A percentile compares a stretch with the other conserved stretches of the same genome.
phyloP scores from a whole-genome alignment of 2,329 filamentous ascomycete genomes.

The Drechmeria coniospora region DNA sequence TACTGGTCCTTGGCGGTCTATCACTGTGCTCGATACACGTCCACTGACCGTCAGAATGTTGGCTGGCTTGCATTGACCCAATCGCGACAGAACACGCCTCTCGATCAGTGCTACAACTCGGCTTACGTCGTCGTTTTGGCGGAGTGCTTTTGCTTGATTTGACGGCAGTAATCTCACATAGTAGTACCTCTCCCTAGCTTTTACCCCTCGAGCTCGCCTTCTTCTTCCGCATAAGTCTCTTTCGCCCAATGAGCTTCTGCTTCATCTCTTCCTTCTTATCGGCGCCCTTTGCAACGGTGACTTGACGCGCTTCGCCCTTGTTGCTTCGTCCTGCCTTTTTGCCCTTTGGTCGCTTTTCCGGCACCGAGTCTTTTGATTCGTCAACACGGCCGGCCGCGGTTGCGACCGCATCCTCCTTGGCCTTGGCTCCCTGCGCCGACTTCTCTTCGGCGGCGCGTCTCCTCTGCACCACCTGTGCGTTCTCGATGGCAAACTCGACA shows the following conservation, averaged over 20 bases:
- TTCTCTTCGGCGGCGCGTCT: constrained; percentile 29
- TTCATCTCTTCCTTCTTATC: constrained; percentile 25
- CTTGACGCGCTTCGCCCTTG: background rate
- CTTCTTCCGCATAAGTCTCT: constrained; percentile 64
- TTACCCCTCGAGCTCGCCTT: constrained; percentile 26
- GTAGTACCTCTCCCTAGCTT: constrained; percentile 1
- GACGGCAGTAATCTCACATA: background rate
- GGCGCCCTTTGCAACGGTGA: too few relatives aligned
- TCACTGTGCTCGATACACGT: too few relatives aligned
- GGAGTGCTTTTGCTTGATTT: too few relatives aligned
- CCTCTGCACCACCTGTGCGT: constrained; percentile 83
- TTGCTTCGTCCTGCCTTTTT: background rate
- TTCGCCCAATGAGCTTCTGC: constrained; percentile 73
- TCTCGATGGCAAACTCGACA: constrained; percentile 96
- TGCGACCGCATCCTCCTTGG: background rate
- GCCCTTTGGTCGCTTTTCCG: background rate
- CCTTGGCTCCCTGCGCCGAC: constrained; percentile 14
- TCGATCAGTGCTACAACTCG: too few relatives aligned
- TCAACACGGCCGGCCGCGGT: constrained; percentile 7
- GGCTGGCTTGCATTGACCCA: too few relatives aligned
- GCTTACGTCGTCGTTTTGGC: too few relatives aligned
- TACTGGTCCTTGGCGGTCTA: too few relatives aligned
- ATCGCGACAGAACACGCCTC: too few relatives aligned
- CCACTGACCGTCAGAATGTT: too few relatives aligned
- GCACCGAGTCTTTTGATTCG: constrained; percentile 7